Base-by-base conservation (phyloP, 2,329 filamentous ascomycete genomes). In the Penicillium sp. region DNA sequence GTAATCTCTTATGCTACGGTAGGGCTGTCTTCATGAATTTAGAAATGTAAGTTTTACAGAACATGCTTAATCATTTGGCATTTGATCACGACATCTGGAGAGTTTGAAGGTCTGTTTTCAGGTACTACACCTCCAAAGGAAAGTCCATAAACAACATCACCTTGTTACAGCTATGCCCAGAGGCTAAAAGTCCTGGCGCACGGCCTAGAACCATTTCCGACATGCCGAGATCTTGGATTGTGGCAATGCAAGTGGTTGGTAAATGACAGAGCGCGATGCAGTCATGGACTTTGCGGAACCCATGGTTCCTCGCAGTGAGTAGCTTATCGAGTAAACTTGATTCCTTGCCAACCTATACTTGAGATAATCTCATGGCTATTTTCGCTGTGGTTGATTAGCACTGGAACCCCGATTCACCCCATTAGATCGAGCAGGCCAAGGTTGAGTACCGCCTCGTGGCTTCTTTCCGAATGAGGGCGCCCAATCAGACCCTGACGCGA, bases 211-310 rank as follows among this genome's bases (percentile, higher is more conserved):
- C 47, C 52, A 53, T 55, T 49, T 16, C 47, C 36, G 45, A 47
- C 13, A 38, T 45, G 53, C 57, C 55, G 45, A 61, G 53, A 45
- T 26, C 55, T 60, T 58, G 51, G 51, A 56, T 56, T 34, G 45
- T 49, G 39, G 52, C 45, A 45, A 28, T 42, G 45, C 45, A 33
- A 53, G 44, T 10, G 13, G 49, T 61, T 59, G 57, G 54, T 51
- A 56, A 56, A 31, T 45, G 43, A 39, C 49, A 23, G 15, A 9
- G 43, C 16, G 34, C 13, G 18, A 55, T 52, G 58, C 52, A 59
- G 48, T 54, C 51, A 54, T 59, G 52, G 49, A 44, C 28, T 49
- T 9, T 0, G 2, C 34, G 47, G 53, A 57, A 59, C 52, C 53
- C 57, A 53, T 52, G 54, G 24, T 45, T 42, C n/a, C 18, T 13